phyloP scores from a whole-genome alignment of 2,329 filamentous ascomycete species.

The Dothideomycetidae sp. region DNA sequence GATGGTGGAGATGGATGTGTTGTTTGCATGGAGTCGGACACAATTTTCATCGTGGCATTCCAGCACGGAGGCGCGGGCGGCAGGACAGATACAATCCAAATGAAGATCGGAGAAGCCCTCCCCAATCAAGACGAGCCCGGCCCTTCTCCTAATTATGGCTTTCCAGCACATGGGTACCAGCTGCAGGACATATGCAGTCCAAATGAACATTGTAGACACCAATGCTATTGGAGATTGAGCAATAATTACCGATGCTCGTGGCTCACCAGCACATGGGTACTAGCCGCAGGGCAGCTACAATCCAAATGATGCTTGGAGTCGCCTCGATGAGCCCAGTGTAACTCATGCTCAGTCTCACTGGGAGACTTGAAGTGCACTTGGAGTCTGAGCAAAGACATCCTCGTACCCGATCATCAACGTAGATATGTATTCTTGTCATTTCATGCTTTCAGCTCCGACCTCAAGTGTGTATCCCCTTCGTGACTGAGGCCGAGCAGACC shows the following conservation, averaged over 20 bases:
- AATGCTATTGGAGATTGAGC: too few species aligned
- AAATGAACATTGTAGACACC: not conserved
- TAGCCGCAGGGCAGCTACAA: not conserved
- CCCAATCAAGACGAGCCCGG: too few species aligned
- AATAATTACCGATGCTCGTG: slow-evolving; percentile 2
- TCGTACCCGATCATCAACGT: too few species aligned
- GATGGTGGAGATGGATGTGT: slow-evolving; percentile 13
- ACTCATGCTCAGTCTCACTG: too few species aligned
- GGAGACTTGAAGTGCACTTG: too few species aligned
- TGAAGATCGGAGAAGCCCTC: not conserved
- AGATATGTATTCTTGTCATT: too few species aligned
- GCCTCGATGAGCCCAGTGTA: too few species aligned
- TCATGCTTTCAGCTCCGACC: too few species aligned
- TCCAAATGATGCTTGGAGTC: too few species aligned
- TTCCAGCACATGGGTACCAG: not conserved
- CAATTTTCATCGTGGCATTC: slow-evolving; percentile 3
- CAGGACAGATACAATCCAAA: not conserved
- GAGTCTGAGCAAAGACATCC: too few species aligned
- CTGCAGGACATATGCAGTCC: not conserved
- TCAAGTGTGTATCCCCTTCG: too few species aligned
- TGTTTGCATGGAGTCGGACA: slow-evolving; percentile 10
- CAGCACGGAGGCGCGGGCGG: not conserved
- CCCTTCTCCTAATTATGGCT: slow-evolving; percentile 1
- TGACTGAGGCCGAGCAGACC: too few species aligned
- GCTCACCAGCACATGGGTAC: not conserved